These are phyloP conservation scores for Colletotrichum australisinense DNA, from an alignment of 2,329 filamentous ascomycete genomes.

Conservation along the genomic window DNA sequence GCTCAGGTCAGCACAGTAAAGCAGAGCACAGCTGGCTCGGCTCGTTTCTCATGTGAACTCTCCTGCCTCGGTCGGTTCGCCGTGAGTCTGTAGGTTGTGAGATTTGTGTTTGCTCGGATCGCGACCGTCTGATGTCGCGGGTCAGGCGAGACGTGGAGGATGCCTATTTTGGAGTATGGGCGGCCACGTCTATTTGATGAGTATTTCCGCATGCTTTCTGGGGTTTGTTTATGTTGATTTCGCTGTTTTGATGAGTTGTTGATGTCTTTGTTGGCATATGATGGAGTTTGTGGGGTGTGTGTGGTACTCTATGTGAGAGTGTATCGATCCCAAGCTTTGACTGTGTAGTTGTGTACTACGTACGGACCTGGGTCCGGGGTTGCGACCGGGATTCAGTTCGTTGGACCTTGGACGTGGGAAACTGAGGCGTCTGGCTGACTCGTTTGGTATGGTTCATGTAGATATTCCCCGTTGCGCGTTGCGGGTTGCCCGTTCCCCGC, in stretches of 20 bases:
- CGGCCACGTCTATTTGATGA: not conserved
- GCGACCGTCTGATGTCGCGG: slow-evolving; percentile 17
- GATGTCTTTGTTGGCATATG: not conserved
- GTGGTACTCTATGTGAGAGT: not conserved
- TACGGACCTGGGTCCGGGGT: slow-evolving; percentile 8
- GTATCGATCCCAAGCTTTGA: not conserved
- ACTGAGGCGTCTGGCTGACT: slow-evolving; percentile 27
- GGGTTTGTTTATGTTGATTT: not conserved
- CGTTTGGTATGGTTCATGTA: not conserved
- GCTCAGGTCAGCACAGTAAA: not conserved
- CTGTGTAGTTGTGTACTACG: not conserved
- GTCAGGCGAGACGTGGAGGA: not conserved
- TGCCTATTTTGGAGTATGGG: not conserved
- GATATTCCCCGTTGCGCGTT: too few relatives aligned
- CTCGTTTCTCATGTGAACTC: slow-evolving; percentile 23
- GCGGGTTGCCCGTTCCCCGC: not conserved
- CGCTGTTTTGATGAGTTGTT: not conserved
- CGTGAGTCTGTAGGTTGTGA: not conserved
- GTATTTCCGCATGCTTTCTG: not conserved
- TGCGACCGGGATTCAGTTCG: not conserved
- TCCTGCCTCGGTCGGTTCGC: slow-evolving; percentile 13
- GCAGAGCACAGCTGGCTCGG: not conserved
- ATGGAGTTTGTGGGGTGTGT: not conserved
- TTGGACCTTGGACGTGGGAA: not conserved
- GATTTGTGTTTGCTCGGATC: not conserved